Percentiles rank a stretch among this genome's conserved stretches.
Evolutionary conservation across 345 rosid genomes (phyloP).

Genomic region (Euphorbia lathyris): DNA sequence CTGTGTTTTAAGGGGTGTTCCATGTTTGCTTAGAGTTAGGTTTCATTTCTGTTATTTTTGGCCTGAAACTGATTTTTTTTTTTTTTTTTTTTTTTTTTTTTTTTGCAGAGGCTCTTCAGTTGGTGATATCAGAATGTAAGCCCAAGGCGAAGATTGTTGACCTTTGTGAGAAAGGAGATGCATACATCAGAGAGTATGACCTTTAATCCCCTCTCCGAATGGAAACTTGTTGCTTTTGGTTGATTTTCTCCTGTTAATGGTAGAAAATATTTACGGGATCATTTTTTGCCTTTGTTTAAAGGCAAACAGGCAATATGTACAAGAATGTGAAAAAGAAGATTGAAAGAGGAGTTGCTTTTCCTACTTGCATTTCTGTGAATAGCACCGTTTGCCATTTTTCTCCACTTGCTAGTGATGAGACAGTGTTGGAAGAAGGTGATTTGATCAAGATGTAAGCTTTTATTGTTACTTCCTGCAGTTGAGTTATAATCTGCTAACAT

Average conservation of each 20-base stretch:
- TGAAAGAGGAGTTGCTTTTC: constrained; percentile 90
- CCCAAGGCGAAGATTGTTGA: constrained; percentile 86
- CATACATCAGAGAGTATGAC: constrained; percentile 82
- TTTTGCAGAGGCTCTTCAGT: constrained; percentile 73
- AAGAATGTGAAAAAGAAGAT: constrained; percentile 94
- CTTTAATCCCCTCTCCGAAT: not conserved
- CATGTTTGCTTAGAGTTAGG: not conserved
- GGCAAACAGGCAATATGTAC: constrained; percentile 89
- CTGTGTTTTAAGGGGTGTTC: not conserved
- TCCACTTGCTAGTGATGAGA: constrained; percentile 80
- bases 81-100: not conserved
- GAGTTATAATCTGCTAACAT: not conserved
- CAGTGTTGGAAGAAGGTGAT: constrained; percentile 81
- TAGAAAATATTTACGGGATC: not conserved
- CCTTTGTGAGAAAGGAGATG: constrained; percentile 82
- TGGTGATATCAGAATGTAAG: constrained; percentile 71
- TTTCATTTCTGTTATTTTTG: not conserved
- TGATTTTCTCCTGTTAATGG: not conserved
- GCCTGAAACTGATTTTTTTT: not conserved
- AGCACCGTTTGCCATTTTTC: constrained; percentile 84
- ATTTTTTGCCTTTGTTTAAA: constrained; percentile 16
- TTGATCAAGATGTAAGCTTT: constrained; percentile 73
- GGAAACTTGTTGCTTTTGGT: not conserved
- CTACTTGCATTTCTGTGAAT: constrained; percentile 90
- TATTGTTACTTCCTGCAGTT: not conserved